Evolutionary conservation across 1,284 basidiomycete genomes (phyloP).

Genomic region (Ustilago shanxiensis): DNA sequence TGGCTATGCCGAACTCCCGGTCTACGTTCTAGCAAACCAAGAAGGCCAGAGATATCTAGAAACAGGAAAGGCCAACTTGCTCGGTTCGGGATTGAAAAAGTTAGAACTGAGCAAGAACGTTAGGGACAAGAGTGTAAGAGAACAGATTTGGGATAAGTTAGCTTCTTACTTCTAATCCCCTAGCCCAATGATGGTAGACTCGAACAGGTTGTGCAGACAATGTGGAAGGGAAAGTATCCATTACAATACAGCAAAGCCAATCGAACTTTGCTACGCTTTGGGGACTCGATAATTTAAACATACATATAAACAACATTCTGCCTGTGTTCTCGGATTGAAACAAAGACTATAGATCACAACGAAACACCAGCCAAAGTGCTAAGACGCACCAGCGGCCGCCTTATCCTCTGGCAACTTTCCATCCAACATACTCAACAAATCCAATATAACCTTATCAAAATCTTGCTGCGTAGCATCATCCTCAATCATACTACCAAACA

Average conservation of each 20-base stretch:
- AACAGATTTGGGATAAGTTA: conserved; percentile 35
- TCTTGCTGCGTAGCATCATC: conserved; percentile 50
- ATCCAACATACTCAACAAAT: conserved; percentile 44
- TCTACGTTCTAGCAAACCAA: conserved; percentile 52
- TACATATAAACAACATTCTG: conserved; percentile 11
- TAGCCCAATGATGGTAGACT: too few species aligned
- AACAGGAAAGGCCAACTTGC: conserved; percentile 43
- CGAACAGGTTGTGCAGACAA: too few species aligned
- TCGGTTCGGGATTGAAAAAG: conserved; percentile 40
- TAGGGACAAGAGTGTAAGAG: conserved; percentile 10
- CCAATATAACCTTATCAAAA: conserved; percentile 39
- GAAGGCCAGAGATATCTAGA: conserved; percentile 50
- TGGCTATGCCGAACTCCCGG: conserved; percentile 57
- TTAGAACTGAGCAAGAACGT: conserved; percentile 37
- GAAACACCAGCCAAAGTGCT: neutral
- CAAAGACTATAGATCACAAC: too few species aligned
- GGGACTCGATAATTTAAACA: neutral
- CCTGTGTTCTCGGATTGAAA: neutral
- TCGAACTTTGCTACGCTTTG: neutral
- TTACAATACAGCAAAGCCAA: conserved; percentile 17
- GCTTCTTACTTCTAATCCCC: conserved; percentile 41
- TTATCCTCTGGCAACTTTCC: conserved; percentile 39
- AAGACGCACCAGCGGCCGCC: neutral
- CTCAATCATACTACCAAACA: conserved; percentile 53
- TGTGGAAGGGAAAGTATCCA: conserved; percentile 1